Evolutionary conservation across 805 yeast genomes (phyloP), one percentile per base, ranked within the genome.

Genomic region (Candida palmyrensis): DNA sequence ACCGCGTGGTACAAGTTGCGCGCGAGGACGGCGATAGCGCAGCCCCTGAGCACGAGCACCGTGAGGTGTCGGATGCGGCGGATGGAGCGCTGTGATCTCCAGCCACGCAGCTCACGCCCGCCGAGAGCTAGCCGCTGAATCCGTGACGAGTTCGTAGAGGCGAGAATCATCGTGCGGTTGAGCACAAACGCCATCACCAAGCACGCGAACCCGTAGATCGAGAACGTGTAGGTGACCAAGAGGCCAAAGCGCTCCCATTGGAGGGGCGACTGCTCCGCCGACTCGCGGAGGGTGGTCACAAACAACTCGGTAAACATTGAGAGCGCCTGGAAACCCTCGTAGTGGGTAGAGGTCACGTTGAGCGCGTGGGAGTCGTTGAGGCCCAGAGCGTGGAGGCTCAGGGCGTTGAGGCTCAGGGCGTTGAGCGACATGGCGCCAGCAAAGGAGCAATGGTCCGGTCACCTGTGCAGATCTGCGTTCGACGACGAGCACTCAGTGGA

Each of bases 111-210:
- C n/a, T n/a, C n/a, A n/a, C n/a, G n/a, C n/a, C n/a, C n/a, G n/a
- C n/a, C n/a, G n/a, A n/a, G n/a, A n/a, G n/a, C n/a, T n/a, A n/a
- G n/a, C n/a, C n/a, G 22, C 31, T 51, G 59, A 19, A 37, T 36
- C 14, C 51, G 35, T 6, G 49, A 42, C 22, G 47, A 40, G 30
- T 59, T 61, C 11, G 65, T 53, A 11, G 65, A 55, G 2, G 71
- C 70, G 35, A 64, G 44, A 5, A 55, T 57, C 33, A 58, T 34
- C 1, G 70, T 64, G 12, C 70, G 38, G 39, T 64, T 64, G 38
- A 64, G 45, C 2, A 64, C 33, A 8, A 65, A 46, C 1, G 68
- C 63, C 62, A 64, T 59, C 5, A 57, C 32, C 30, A 66, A 45
- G 35, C 69, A 62, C 18, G 58, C 28, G 13, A 63, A 31, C 1